A percentile compares a stretch with the other conserved stretches of the same genome.
Evolutionary conservation across 73 alveolate species (phyloP).

Genomic region (Paramecium biaurelia): DNA sequence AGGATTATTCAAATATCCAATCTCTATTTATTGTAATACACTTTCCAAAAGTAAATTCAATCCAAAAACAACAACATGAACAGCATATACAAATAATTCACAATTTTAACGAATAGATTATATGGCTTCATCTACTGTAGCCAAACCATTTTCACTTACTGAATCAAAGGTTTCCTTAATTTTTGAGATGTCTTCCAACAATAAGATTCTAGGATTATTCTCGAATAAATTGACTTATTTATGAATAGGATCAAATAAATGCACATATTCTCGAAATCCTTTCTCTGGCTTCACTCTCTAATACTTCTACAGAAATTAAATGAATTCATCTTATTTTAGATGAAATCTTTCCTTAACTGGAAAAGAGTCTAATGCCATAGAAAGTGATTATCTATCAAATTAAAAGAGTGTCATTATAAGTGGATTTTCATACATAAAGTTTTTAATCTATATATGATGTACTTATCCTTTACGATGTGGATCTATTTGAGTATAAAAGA

Average conservation of each 20-base stretch:
- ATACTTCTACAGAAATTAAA: not conserved
- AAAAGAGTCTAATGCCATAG: not conserved
- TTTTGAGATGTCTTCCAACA: not conserved
- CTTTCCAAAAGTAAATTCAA: conserved; percentile 14
- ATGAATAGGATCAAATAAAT: conserved; percentile 31
- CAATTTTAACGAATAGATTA: not conserved
- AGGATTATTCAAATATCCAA: not conserved
- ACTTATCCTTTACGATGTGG: not conserved
- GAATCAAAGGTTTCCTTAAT: not conserved
- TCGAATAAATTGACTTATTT: not conserved
- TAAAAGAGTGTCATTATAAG: not conserved
- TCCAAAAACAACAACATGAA: not conserved
- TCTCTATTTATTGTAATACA: not conserved
- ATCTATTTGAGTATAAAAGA: conserved; percentile 10
- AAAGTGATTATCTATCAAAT: not conserved
- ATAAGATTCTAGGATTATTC: not conserved
- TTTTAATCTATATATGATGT: not conserved
- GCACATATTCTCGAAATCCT: conserved; percentile 23
- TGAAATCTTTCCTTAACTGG: conserved; percentile 17
- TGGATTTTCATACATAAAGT: conserved; percentile 27
- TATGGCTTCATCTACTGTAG: not conserved
- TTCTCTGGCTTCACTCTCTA: not conserved
- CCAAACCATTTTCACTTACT: not conserved
- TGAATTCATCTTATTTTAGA: not conserved
- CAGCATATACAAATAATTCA: not conserved